Evolutionary conservation across 768 basidiomycete genomes (phyloP).

Genomic region (Suillus plorans): DNA sequence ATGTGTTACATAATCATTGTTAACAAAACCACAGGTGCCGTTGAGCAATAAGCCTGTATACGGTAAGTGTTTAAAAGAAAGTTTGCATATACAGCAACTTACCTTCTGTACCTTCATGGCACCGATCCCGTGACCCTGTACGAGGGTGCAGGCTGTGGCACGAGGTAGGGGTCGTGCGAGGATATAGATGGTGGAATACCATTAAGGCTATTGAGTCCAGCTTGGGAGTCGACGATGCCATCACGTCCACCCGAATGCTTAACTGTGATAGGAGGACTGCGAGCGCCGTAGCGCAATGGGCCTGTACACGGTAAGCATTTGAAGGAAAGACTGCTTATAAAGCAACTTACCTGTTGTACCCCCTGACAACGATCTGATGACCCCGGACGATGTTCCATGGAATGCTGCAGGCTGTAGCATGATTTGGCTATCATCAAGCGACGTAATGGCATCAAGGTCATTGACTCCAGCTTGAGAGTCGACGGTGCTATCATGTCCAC

Average conservation of each 20-base stretch:
- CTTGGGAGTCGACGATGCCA: background rate
- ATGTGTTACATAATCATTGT: background rate
- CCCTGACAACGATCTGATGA: background rate
- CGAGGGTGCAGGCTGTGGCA: background rate
- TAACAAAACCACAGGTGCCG: too few relatives aligned
- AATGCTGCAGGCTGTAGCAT: background rate
- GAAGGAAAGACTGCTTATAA: background rate
- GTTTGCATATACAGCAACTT: background rate
- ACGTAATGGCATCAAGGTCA: background rate
- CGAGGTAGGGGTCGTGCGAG: too few relatives aligned
- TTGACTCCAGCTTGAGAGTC: background rate
- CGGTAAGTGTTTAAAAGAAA: background rate
- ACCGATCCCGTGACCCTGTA: background rate
- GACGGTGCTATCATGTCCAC: background rate
- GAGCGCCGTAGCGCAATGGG: too few relatives aligned
- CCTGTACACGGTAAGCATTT: background rate
- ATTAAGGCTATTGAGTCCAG: background rate
- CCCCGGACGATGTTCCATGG: background rate
- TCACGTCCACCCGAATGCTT: background rate
- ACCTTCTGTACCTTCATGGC: background rate
- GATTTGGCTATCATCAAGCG: background rate
- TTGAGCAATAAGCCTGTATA: background rate
- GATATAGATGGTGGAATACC: background rate
- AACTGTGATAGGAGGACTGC: background rate
- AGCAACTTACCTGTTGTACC: background rate